These are phyloP conservation scores for Rhizophagus clarus DNA, from an alignment of 192 early-diverging fungal genomes.

Conservation along the genomic window DNA sequence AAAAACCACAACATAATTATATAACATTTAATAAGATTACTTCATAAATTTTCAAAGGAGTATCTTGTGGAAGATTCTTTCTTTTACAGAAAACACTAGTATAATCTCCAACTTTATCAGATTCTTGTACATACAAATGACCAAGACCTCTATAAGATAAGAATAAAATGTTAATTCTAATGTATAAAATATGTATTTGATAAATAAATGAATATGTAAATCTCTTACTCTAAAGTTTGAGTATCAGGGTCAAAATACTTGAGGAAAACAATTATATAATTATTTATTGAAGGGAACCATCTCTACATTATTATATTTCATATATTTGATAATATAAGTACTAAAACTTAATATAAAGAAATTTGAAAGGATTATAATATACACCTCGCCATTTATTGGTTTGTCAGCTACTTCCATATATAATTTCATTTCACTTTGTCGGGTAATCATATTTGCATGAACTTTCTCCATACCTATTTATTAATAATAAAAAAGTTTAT, in stretches of 20 bases:
- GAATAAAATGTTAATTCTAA: no score
- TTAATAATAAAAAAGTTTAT: background rate
- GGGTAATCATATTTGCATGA: constrained; percentile 37
- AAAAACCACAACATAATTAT: background rate
- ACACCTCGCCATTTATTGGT: constrained; percentile 36
- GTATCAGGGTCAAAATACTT: constrained; percentile 80
- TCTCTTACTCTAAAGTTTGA: constrained; percentile 59
- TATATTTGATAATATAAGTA: no score
- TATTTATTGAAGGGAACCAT: constrained; percentile 21
- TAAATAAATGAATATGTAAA: background rate
- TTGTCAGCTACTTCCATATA: constrained; percentile 44
- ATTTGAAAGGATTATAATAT: background rate
- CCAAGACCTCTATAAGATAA: constrained; percentile 52
- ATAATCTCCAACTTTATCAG: constrained; percentile 64
- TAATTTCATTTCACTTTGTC: constrained; percentile 38
- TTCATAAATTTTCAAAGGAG: constrained; percentile 68
- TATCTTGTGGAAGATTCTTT: constrained; percentile 57
- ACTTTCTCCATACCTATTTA: constrained; percentile 43
- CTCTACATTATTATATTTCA: no score
- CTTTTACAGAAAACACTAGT: constrained; percentile 56
- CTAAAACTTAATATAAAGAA: no score
- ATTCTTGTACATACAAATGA: constrained; percentile 50
- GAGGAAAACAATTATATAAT: constrained; percentile 71
- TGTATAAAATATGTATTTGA: no score
- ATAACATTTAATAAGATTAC: constrained; percentile 28